Evolutionary conservation across 164 flowering plant genomes (phyloP).

Genomic region (Chloranthus sessilifolius): DNA sequence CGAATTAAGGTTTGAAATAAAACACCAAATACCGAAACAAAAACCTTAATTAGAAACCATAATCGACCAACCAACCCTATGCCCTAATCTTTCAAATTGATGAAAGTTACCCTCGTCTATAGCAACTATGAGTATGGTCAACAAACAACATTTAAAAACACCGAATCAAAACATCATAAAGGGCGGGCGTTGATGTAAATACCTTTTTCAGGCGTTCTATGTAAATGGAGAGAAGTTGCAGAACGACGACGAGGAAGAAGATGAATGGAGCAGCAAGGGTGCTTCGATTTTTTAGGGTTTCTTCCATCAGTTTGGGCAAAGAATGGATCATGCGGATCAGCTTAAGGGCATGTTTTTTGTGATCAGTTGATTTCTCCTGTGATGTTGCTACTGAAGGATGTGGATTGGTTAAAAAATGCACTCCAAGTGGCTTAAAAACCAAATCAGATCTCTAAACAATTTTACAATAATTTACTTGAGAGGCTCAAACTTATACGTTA

Average conservation of each 20-base stretch:
- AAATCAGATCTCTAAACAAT: no score
- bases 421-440: no score
- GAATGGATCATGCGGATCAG: no score
- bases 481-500: no score
- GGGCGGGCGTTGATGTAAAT: not conserved
- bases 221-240: constrained; percentile 35
- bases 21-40: not conserved
- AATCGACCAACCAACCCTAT: not conserved
- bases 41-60: not conserved
- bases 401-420: no score
- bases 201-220: constrained; percentile 48
- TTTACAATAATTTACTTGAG: no score
- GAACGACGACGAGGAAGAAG: constrained; percentile 38
- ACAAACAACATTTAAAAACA: not conserved
- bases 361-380: no score
- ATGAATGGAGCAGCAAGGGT: constrained; percentile 59
- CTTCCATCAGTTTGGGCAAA: no score
- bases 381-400: no score
- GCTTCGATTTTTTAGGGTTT: no score
- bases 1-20: no score
- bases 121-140: not conserved
- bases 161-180: not conserved
- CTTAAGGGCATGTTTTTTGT: no score
- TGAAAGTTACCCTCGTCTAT: not conserved
- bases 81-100: not conserved